Conservation (phyloP, 2,329 filamentous ascomycete genomes). For the Exserohilum turcica region DNA sequence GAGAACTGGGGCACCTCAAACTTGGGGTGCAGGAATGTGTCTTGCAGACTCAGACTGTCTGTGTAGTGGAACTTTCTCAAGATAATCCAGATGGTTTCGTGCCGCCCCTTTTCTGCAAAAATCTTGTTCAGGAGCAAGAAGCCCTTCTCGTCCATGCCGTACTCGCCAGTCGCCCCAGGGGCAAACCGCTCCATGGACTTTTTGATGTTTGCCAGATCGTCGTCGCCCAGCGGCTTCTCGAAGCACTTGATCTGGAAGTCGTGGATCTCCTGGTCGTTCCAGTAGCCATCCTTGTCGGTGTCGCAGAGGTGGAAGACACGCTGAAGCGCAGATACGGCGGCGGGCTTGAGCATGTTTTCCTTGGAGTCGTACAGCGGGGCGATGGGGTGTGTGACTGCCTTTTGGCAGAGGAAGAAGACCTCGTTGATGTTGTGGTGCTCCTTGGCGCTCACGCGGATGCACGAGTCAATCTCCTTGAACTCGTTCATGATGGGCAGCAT, state of each 20-base stretch:
- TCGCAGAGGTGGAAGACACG: constrained; percentile 96
- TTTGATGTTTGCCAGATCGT: constrained; percentile 92
- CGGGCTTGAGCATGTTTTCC: constrained; percentile 82
- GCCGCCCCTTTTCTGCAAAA: constrained; percentile 94
- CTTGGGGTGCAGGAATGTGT: constrained; percentile 88
- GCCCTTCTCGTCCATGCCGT: constrained; percentile 78
- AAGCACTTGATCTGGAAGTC: constrained; percentile 93
- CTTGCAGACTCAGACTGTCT: constrained; percentile 88
- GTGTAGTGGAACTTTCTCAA: constrained; percentile 94
- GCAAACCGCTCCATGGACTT: constrained; percentile 74
- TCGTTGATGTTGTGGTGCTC: constrained; percentile 93
- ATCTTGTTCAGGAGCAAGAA: constrained; percentile 93
- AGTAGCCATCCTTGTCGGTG: constrained; percentile 90
- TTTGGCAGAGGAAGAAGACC: constrained; percentile 97
- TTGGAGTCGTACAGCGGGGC: constrained; percentile 97
- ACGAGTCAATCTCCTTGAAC: constrained; percentile 98
- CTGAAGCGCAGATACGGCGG: constrained; percentile 82
- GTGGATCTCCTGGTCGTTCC: constrained; percentile 88
- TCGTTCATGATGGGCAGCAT: constrained; percentile 98
- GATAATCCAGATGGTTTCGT: constrained; percentile 99
- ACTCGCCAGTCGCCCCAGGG: constrained; percentile 61
- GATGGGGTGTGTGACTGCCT: constrained; percentile 95
- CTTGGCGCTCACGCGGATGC: constrained; percentile 89
- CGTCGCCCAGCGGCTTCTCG: constrained; percentile 78
- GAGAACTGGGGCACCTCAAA: constrained; percentile 92